These are phyloP conservation scores for Fusarium vanettenii DNA, from an alignment of 2,329 filamentous ascomycete species.

Conservation along the genomic window DNA sequence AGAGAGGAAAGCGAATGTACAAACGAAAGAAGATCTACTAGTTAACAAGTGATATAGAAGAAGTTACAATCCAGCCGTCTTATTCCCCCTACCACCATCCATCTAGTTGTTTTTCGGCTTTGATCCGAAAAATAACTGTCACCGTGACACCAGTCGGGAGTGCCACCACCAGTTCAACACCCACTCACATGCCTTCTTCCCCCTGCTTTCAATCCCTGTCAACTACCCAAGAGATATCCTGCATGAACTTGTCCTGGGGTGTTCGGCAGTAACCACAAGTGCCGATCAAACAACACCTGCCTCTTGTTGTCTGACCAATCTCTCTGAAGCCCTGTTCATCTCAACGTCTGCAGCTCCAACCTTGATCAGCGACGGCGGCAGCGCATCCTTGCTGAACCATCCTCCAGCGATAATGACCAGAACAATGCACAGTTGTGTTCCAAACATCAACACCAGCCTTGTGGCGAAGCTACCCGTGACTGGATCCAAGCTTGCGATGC, in stretches of 20 bases:
- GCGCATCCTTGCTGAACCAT: slow-evolving; percentile 4
- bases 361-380: neutral
- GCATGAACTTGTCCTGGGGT: neutral
- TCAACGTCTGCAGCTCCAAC: neutral
- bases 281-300: neutral
- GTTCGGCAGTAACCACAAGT: neutral
- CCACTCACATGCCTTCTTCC: neutral
- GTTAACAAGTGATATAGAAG: neutral
- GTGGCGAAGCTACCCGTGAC: slow-evolving; percentile 6
- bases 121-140: neutral
- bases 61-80: neutral
- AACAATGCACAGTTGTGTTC: neutral
- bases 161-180: neutral
- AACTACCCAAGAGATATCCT: neutral
- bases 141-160: neutral
- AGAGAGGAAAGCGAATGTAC: neutral
- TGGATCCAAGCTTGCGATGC: slow-evolving; percentile 1
- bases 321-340: neutral
- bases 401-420: neutral
- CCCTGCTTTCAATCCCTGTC: neutral
- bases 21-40: neutral
- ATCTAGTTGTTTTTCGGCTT: neutral
- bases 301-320: neutral
- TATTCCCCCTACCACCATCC: neutral
- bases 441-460: slow-evolving; percentile 6